These are phyloP conservation scores for Phoma herbarum DNA, from an alignment of 2,329 filamentous ascomycete genomes.

Conservation along the genomic window DNA sequence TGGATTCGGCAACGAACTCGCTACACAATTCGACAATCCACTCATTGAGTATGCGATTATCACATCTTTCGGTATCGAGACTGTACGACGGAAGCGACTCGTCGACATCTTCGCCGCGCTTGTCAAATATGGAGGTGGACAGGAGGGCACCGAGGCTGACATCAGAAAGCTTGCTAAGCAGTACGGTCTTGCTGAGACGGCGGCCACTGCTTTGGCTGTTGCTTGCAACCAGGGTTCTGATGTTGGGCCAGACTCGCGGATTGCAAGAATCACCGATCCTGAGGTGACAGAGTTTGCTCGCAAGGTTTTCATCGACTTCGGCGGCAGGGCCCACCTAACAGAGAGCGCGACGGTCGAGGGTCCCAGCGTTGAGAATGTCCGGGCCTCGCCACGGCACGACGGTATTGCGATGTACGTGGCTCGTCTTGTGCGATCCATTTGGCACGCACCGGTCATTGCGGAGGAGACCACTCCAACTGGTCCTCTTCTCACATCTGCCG, in stretches of 20 bases:
- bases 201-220: constrained; percentile 90
- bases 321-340: constrained; percentile 84
- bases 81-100: constrained; percentile 81
- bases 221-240: constrained; percentile 94
- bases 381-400: constrained; percentile 87
- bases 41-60: constrained; percentile 87
- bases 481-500: constrained; percentile 71
- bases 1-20: constrained; percentile 94
- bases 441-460: constrained; percentile 79
- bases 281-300: constrained; percentile 85
- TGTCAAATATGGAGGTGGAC: constrained; percentile 74
- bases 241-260: constrained; percentile 73
- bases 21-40: constrained; percentile 90
- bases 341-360: constrained; percentile 74
- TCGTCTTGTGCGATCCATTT: constrained; percentile 86
- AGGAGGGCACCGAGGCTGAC: constrained; percentile 82
- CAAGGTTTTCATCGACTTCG: constrained; percentile 89
- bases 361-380: constrained; percentile 79
- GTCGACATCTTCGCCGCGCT: constrained; percentile 92
- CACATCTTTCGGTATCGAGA: constrained; percentile 88
- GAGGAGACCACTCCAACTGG: constrained; percentile 65
- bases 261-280: constrained; percentile 78
- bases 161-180: constrained; percentile 83
- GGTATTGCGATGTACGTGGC: constrained; percentile 88
- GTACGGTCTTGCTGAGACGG: constrained; percentile 88